Evolutionary conservation across 306 rosid species (phyloP).

Genomic region (Cicer chorassanicum): DNA sequence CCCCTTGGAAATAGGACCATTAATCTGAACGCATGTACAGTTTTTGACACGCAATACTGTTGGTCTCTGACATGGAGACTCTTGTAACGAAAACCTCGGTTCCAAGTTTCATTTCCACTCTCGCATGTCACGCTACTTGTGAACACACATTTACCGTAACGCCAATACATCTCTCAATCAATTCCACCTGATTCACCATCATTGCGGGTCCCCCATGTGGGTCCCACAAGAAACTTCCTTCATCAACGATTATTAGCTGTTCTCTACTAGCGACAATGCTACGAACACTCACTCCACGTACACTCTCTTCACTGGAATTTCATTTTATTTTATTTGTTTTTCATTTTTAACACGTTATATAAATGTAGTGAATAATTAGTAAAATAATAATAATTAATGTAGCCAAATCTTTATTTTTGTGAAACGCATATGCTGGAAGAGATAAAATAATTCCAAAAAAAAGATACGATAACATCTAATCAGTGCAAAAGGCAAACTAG

Average conservation of each 20-base stretch:
- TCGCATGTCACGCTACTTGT: conserved; percentile 5
- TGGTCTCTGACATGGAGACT: background rate
- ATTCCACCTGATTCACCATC: background rate
- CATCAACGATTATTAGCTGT: conserved; percentile 41
- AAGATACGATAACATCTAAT: too few relatives aligned
- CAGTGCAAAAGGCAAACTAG: too few relatives aligned
- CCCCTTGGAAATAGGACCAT: conserved; percentile 25
- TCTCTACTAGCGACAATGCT: conserved; percentile 31
- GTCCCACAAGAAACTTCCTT: conserved; percentile 50
- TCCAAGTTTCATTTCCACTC: background rate
- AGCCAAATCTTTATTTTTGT: too few relatives aligned
- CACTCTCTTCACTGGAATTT: too few relatives aligned
- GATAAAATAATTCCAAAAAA: too few relatives aligned
- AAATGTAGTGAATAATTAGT: too few relatives aligned
- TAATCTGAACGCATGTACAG: background rate
- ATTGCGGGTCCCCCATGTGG: background rate
- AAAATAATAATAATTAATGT: too few relatives aligned
- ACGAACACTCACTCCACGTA: too few relatives aligned
- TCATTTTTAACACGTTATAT: too few relatives aligned
- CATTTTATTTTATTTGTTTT: too few relatives aligned
- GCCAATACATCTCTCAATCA: conserved; percentile 30
- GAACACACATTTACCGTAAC: conserved; percentile 8
- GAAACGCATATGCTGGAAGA: too few relatives aligned
- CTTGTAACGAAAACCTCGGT: background rate
- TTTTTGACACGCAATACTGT: background rate